These are phyloP conservation scores for Centella asiatica DNA, from an alignment of 129 eudicot species.

Conservation along the genomic window DNA sequence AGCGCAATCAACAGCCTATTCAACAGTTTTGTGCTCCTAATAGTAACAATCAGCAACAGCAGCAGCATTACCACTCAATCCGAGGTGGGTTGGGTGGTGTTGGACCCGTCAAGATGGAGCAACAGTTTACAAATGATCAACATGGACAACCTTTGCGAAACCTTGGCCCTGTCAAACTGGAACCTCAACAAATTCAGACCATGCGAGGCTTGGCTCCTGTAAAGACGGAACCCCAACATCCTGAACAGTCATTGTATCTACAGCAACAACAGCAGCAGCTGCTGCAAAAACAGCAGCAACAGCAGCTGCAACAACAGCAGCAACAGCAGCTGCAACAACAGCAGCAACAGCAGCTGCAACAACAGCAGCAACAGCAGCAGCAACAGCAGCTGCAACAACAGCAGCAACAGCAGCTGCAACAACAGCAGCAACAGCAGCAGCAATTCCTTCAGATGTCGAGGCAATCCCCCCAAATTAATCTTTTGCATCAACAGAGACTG, in stretches of 20 bases:
- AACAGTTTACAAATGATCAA: slow-evolving; percentile 53
- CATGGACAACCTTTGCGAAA: slow-evolving; percentile 43
- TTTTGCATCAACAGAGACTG: slow-evolving; percentile 82
- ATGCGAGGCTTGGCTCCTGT: slow-evolving; percentile 66
- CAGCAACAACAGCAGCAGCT: slow-evolving; percentile 53
- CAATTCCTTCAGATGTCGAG: slow-evolving; percentile 80
- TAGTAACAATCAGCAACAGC: slow-evolving; percentile 44
- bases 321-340: slow-evolving; percentile 67
- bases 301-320: no score
- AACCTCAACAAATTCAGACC: slow-evolving; percentile 59
- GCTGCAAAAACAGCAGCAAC: background rate
- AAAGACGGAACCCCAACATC: slow-evolving; percentile 78
- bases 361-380: slow-evolving; percentile 54
- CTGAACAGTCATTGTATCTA: slow-evolving; percentile 54
- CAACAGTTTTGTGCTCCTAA: slow-evolving; percentile 42
- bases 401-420: no score
- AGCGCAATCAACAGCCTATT: slow-evolving; percentile 49
- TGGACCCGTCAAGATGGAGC: slow-evolving; percentile 81
- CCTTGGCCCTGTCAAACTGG: slow-evolving; percentile 69
- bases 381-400: no score
- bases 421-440: slow-evolving; percentile 52
- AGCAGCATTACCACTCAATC: slow-evolving; percentile 48
- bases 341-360: slow-evolving; percentile 49
- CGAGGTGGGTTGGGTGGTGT: slow-evolving; percentile 65
- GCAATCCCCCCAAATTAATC: slow-evolving; percentile 69